Conservation (phyloP, 75 land plant genomes). For the Isoetes taiwanensis region DNA sequence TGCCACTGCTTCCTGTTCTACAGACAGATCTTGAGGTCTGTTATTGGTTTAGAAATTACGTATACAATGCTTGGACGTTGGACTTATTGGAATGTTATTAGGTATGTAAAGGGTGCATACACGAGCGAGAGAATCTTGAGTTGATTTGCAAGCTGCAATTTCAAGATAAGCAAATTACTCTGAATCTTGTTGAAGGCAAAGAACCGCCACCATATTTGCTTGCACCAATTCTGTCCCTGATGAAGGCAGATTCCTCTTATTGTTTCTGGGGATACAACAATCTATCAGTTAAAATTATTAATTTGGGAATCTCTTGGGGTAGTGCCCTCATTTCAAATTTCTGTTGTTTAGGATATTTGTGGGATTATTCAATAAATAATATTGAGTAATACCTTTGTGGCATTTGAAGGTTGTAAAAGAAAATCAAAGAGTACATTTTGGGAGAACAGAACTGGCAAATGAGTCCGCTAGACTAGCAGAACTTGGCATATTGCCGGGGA, state of each 20-base stretch:
- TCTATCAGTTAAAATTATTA: constrained; percentile 89
- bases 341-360: too few relatives aligned
- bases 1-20: too few relatives aligned
- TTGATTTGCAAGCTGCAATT: constrained; percentile 70
- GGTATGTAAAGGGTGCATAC: constrained; percentile 90
- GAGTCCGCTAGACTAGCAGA: constrained; percentile 70
- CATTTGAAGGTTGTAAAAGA: constrained; percentile 70
- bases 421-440: constrained; percentile 76
- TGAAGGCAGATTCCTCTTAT: constrained; percentile 48
- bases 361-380: too few relatives aligned
- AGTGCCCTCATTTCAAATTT: too few relatives aligned
- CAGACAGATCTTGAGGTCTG: too few relatives aligned
- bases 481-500: constrained; percentile 68
- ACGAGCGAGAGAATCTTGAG: constrained; percentile 75
- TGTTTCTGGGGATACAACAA: constrained; percentile 80
- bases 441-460: constrained; percentile 41
- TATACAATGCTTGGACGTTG: too few relatives aligned
- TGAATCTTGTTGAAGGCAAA: constrained; percentile 67
- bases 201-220: constrained; percentile 75
- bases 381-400: too few relatives aligned
- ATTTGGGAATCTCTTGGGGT: constrained; percentile 96
- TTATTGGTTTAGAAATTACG: too few relatives aligned
- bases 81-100: too few relatives aligned
- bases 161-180: constrained; percentile 51
- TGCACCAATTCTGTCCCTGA: constrained; percentile 34